These are phyloP conservation scores for Seiridium cupressi DNA, from an alignment of 2,329 filamentous ascomycete genomes.

Conservation along the genomic window DNA sequence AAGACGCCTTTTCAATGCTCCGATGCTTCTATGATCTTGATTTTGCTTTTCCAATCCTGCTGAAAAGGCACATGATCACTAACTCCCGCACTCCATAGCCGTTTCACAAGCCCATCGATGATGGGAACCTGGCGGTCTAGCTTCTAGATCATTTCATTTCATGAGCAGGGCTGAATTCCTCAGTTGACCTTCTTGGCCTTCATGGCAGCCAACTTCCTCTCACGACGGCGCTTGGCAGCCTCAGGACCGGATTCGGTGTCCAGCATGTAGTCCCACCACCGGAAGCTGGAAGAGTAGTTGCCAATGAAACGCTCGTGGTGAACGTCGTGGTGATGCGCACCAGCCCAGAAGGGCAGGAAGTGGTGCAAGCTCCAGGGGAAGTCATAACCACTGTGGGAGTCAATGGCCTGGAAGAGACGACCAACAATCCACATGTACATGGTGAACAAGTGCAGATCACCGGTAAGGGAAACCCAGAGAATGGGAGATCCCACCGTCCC, in stretches of 20 bases:
- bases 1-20: neutral
- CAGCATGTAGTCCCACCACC: constrained; percentile 96
- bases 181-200: constrained; percentile 68
- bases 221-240: constrained; percentile 78
- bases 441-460: constrained; percentile 89
- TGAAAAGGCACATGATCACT: neutral
- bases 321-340: constrained; percentile 91
- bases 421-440: constrained; percentile 97
- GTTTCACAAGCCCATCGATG: neutral
- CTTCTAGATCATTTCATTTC: neutral
- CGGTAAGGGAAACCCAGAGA: constrained; percentile 77
- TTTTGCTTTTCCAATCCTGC: neutral
- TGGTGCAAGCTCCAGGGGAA: constrained; percentile 97
- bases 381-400: constrained; percentile 96
- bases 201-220: constrained; percentile 68
- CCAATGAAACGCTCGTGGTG: constrained; percentile 99
- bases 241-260: constrained; percentile 93
- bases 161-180: constrained; percentile 16
- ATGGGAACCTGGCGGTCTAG: neutral
- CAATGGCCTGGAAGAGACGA: constrained; percentile 95
- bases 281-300: constrained; percentile 96
- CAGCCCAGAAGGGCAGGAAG: constrained; percentile 96
- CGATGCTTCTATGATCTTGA: neutral
- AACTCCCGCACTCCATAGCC: neutral
- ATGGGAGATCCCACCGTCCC: constrained; percentile 83